These are phyloP conservation scores for Phycomyces nitens DNA, from an alignment of 192 early-diverging fungal genomes.

Conservation along the genomic window DNA sequence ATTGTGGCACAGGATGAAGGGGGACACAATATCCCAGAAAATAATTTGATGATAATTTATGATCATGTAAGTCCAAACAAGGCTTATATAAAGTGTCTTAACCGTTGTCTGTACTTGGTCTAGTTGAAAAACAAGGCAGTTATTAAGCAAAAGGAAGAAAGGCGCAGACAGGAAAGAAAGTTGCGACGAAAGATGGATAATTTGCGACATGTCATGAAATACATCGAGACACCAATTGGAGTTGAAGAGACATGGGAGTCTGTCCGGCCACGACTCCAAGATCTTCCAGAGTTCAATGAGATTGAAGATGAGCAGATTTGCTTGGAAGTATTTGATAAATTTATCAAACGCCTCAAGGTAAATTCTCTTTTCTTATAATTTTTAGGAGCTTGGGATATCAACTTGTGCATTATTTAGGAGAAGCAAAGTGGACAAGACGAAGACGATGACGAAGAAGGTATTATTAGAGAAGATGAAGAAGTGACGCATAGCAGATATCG, in stretches of 20 bases:
- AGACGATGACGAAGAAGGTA: constrained; percentile 64
- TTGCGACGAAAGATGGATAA: constrained; percentile 72
- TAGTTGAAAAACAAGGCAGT: constrained; percentile 46
- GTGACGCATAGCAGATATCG: constrained; percentile 26
- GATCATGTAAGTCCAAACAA: constrained; percentile 39
- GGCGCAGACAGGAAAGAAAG: constrained; percentile 63
- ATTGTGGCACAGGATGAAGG: constrained; percentile 32
- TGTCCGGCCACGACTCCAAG: constrained; percentile 44
- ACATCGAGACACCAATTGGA: constrained; percentile 56
- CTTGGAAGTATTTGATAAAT: constrained; percentile 72
- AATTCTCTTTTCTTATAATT: constrained; percentile 4
- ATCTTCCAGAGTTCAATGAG: constrained; percentile 59
- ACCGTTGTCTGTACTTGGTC: constrained; percentile 28
- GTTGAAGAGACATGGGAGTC: constrained; percentile 67
- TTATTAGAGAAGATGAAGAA: constrained; percentile 51
- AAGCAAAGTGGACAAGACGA: constrained; percentile 42
- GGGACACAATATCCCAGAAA: constrained; percentile 17
- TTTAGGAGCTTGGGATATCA: background rate
- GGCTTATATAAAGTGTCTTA: too few species aligned
- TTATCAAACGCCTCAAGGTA: constrained; percentile 63
- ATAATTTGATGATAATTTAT: constrained; percentile 47
- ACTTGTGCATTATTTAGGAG: constrained; percentile 15
- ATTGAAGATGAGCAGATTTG: constrained; percentile 64
- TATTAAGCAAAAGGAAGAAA: constrained; percentile 65
- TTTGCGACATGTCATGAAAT: constrained; percentile 70